phyloP scores from a whole-genome alignment of 2,329 filamentous ascomycete genomes.

The Ploettnerulaceae sp. region DNA sequence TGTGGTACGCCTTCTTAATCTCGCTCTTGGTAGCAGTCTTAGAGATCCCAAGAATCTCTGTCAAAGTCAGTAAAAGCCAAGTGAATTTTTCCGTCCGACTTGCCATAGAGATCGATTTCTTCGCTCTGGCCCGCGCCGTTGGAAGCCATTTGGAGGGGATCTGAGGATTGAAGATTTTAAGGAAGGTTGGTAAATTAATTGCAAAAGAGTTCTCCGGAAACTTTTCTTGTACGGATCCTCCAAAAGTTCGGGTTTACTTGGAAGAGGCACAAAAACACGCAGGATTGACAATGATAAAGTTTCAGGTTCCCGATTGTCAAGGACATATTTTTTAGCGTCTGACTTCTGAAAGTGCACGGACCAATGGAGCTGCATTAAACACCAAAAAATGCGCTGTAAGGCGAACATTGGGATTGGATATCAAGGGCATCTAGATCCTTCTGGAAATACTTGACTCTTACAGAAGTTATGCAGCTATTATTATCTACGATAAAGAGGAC shows the following conservation, averaged over 20 bases:
- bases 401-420: background rate
- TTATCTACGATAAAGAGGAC: constrained; percentile 17
- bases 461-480: constrained; percentile 20
- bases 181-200: background rate
- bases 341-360: constrained; percentile 15
- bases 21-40: constrained; percentile 69
- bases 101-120: constrained; percentile 59
- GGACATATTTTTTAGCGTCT: too few relatives aligned
- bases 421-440: background rate
- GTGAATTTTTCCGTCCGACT: constrained; percentile 19
- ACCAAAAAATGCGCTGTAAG: constrained; percentile 1
- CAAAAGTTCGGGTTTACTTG: background rate
- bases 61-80: constrained; percentile 1
- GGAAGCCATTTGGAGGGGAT: constrained; percentile 28
- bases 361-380: constrained; percentile 13
- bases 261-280: background rate
- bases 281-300: constrained; percentile 7
- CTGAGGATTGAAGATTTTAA: background rate
- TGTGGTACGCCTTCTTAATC: constrained; percentile 94
- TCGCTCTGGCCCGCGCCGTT: constrained; percentile 24
- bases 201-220: background rate
- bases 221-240: background rate
- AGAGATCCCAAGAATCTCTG: constrained; percentile 75
- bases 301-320: constrained; percentile 6
- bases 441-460: constrained; percentile 1